Base-by-base conservation (phyloP, 1,284 basidiomycete genomes). In the Veloporphyrellus conicus region DNA sequence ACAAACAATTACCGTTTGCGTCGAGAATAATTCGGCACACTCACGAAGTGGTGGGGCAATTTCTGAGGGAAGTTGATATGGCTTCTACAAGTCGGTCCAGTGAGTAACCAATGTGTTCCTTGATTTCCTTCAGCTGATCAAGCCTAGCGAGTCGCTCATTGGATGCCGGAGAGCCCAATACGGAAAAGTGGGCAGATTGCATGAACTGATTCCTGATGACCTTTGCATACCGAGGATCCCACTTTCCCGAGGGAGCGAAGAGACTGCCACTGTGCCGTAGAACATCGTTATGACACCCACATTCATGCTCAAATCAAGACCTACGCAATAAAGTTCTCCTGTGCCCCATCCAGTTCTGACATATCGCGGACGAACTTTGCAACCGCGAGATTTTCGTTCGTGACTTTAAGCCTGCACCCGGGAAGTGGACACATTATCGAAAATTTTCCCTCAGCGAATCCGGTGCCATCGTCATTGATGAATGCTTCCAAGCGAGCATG, bases 301-400 rank as follows among this genome's bases (percentile, higher is more conserved):
- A 8, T 38, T 10, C 8, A 44, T 22, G 35, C 37, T 18, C 19
- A 42, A 37, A 51, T 46, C 45, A 11, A 18, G 22, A 54, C 54
- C 47, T 44, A 62, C 52, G 63, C 54, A 42, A 65, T 47, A 32
- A 54, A 53, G 10, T 47, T 47, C 19, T 53, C 50, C 34, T 39
- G 46, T 36, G 39, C 35, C 15, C 52, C 54, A 18, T 53, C 54
- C 20, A 39, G 48, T 16, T 58, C 55, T 8, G 53, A 55, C 5
- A 73, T 32, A 54, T 73, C 65, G 12, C 53, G 52, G 3, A 61
- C 58, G 14, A 74, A 68, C 37, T 68, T 72, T 31, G 59, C 57
- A 4, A 71, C 51, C 1, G 59, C 71, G 3, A 71, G 61, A 9
- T 48, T 62, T 14, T 62, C 56, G 27, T 59, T 61, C 5, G 60